Conservation (phyloP, 2,329 filamentous ascomycete genomes). For the Blumeria hordei region DNA sequence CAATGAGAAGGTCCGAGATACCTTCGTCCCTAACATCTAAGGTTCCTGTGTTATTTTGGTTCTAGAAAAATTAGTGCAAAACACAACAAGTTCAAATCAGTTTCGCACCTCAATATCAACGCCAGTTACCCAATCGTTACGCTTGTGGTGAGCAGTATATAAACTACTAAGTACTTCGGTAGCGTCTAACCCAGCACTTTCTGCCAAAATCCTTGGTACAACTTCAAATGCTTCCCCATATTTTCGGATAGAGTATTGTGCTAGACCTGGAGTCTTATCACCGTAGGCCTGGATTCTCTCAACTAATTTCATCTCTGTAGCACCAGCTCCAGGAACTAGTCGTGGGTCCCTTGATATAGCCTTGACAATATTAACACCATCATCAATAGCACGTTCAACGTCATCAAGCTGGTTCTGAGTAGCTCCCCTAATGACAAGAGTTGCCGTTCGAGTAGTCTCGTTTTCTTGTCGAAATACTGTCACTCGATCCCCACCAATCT, state of each 20-base stretch:
- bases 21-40: constrained; percentile 70
- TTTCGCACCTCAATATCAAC: constrained; percentile 61
- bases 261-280: constrained; percentile 76
- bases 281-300: constrained; percentile 77
- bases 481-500: constrained; percentile 93
- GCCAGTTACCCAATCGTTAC: constrained; percentile 70
- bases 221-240: constrained; percentile 96
- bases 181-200: constrained; percentile 85
- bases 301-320: constrained; percentile 80
- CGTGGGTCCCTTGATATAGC: constrained; percentile 85
- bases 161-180: constrained; percentile 86
- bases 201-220: constrained; percentile 75
- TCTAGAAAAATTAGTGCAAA: constrained; percentile 20
- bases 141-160: constrained; percentile 81
- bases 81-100: background rate
- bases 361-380: constrained; percentile 96
- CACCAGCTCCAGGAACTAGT: constrained; percentile 80
- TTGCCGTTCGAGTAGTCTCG: constrained; percentile 77
- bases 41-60: constrained; percentile 54
- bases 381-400: constrained; percentile 86
- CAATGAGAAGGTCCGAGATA: constrained; percentile 75
- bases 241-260: constrained; percentile 94
- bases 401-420: constrained; percentile 98
- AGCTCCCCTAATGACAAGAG: constrained; percentile 77
- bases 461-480: constrained; percentile 96